Percentiles rank a stretch among this genome's conserved stretches.
Evolutionary conservation across 2,329 filamentous ascomycete genomes (phyloP).

Genomic region (Stemphylium beticola): DNA sequence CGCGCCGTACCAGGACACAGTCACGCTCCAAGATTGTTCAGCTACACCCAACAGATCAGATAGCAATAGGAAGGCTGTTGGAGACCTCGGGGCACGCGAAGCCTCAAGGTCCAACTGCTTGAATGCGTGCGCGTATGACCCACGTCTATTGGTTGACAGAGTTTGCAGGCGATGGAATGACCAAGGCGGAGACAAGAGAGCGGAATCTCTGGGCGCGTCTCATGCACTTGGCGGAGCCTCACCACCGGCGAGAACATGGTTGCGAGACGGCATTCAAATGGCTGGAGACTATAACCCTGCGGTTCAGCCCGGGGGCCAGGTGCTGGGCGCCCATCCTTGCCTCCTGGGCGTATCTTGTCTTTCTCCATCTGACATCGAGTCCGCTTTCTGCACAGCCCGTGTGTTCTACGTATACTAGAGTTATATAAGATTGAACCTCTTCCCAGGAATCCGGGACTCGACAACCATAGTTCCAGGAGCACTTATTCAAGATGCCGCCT

Average conservation of each 20-base stretch:
- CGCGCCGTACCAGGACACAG: background rate
- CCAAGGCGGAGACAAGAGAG: conserved; percentile 14
- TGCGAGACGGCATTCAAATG: background rate
- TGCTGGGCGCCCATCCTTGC: conserved; percentile 1
- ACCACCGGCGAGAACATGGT: background rate
- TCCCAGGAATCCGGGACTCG: background rate
- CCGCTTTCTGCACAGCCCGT: background rate
- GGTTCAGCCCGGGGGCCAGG: background rate
- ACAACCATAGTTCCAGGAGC: background rate
- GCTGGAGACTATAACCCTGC: background rate
- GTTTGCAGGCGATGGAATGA: background rate
- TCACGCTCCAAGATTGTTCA: background rate
- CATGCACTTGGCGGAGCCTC: conserved; percentile 7
- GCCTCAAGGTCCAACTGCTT: background rate
- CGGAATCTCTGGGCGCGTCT: conserved; percentile 11
- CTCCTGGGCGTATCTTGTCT: conserved; percentile 5
- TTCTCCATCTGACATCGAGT: background rate
- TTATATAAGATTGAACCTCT: conserved; percentile 5
- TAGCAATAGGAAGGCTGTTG: background rate
- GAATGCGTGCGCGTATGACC: background rate
- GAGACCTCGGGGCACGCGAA: background rate
- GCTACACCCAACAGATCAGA: background rate
- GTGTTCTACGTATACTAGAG: background rate
- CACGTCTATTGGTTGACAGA: background rate
- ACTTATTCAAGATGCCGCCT: conserved; percentile 23